Percentiles rank a stretch among this genome's conserved stretches.
phyloP scores from a whole-genome alignment of 768 basidiomycete genomes.

The Pisolithus sp. region DNA sequence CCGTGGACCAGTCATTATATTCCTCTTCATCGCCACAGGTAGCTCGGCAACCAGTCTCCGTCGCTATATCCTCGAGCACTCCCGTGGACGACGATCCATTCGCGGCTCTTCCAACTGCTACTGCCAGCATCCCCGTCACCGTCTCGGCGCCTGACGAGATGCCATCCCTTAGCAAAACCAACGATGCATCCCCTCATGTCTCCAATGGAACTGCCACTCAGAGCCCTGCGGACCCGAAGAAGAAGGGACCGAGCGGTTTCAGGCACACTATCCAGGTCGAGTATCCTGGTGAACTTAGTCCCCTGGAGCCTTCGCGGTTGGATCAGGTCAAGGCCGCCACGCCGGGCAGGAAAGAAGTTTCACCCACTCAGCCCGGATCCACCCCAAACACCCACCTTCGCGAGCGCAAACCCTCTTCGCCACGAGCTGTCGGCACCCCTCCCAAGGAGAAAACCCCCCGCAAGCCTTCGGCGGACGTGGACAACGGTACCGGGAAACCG shows the following conservation, averaged over 20 bases:
- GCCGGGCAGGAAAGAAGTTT: slow-evolving; percentile 11
- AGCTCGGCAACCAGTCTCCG: slow-evolving; percentile 34
- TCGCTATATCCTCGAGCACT: slow-evolving; percentile 41
- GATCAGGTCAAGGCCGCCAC: slow-evolving; percentile 16
- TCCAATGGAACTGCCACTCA: slow-evolving; percentile 28
- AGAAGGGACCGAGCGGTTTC: slow-evolving; percentile 42
- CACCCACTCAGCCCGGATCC: slow-evolving; percentile 7
- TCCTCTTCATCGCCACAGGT: slow-evolving; percentile 31
- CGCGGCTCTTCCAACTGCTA: slow-evolving; percentile 33
- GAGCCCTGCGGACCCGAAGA: slow-evolving; percentile 39
- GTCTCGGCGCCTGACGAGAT: slow-evolving; percentile 24
- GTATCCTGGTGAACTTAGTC: slow-evolving; percentile 55
- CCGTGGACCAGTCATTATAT: slow-evolving; percentile 49
- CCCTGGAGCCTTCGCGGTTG: slow-evolving; percentile 19
- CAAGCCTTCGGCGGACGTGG: slow-evolving; percentile 9
- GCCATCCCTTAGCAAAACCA: slow-evolving; percentile 11
- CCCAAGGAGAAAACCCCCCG: slow-evolving; percentile 14
- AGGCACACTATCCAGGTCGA: slow-evolving; percentile 97
- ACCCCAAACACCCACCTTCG: slow-evolving; percentile 13
- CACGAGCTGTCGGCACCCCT: slow-evolving; percentile 1
- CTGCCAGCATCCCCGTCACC: slow-evolving; percentile 23
- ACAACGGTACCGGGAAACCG: slow-evolving; percentile 18
- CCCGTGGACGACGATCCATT: slow-evolving; percentile 68
- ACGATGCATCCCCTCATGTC: slow-evolving; percentile 13
- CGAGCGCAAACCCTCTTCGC: slow-evolving; percentile 13